Conservation (phyloP, 1,284 basidiomycete genomes). For the Coniophora puteana region DNA sequence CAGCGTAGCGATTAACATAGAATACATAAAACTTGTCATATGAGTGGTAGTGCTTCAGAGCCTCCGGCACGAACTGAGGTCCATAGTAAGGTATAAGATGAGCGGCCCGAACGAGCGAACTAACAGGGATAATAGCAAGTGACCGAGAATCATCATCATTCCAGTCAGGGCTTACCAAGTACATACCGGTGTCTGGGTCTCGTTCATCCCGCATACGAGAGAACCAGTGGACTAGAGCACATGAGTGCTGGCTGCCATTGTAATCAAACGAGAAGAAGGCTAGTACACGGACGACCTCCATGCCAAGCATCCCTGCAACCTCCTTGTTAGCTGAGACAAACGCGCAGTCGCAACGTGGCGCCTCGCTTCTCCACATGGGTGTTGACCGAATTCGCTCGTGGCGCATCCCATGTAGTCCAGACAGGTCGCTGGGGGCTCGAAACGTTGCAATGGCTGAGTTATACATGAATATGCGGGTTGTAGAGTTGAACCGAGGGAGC, state of each 20-base stretch:
- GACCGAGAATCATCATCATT: slow-evolving; percentile 1
- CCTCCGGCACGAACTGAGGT: slow-evolving; percentile 1
- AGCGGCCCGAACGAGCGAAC: slow-evolving; percentile 4
- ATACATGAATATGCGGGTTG: slow-evolving; percentile 1
- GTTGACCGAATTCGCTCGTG: neutral
- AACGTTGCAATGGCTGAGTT: slow-evolving; percentile 2
- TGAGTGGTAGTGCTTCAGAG: slow-evolving; percentile 5
- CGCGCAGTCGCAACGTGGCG: slow-evolving; percentile 1
- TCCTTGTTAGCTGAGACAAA: slow-evolving; percentile 3
- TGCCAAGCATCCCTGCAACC: slow-evolving; percentile 1
- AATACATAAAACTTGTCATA: slow-evolving; percentile 7
- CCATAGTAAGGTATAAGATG: slow-evolving; percentile 7
- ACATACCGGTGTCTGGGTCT: slow-evolving; percentile 8
- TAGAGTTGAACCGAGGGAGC: neutral
- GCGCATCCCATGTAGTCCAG: slow-evolving; percentile 4
- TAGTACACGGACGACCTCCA: slow-evolving; percentile 7
- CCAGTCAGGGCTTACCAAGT: slow-evolving; percentile 8
- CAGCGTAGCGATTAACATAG: slow-evolving; percentile 10
- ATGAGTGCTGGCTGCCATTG: slow-evolving; percentile 4
- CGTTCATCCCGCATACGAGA: slow-evolving; percentile 4
- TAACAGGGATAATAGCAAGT: slow-evolving; percentile 4
- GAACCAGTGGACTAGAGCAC: slow-evolving; percentile 9
- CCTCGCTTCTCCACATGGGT: neutral
- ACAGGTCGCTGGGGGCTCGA: slow-evolving; percentile 3
- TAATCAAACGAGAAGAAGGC: slow-evolving; percentile 8